Percentiles rank a stretch among this genome's conserved stretches.
These are phyloP conservation scores for Podaxis pistillaris DNA, from an alignment of 768 basidiomycete genomes.

Conservation along the genomic window DNA sequence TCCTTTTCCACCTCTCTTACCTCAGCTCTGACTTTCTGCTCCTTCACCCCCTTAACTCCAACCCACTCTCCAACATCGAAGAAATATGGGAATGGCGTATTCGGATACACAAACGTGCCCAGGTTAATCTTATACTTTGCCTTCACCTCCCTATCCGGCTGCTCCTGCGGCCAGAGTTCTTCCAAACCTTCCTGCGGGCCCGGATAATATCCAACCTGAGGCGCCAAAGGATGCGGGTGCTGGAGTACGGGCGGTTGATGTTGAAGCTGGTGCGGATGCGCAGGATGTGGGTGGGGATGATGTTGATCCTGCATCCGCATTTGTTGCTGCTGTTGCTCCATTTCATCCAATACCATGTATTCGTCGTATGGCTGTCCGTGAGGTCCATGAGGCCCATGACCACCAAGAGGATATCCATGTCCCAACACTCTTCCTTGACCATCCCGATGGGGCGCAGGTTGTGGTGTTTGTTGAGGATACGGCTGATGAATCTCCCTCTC, in stretches of 20 bases:
- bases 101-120: constrained; percentile 59
- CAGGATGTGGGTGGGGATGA: constrained; percentile 11
- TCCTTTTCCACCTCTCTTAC: constrained; percentile 19
- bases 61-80: constrained; percentile 34
- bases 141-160: constrained; percentile 17
- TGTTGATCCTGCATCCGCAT: constrained; percentile 14
- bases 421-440: constrained; percentile 17
- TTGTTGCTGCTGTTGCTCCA: constrained; percentile 15
- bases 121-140: constrained; percentile 38
- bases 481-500: constrained; percentile 15
- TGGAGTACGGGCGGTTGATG: constrained; percentile 8
- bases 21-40: constrained; percentile 20
- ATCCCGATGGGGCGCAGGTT: constrained; percentile 15
- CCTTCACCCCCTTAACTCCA: constrained; percentile 15
- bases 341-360: constrained; percentile 3
- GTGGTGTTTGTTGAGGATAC: constrained; percentile 12
- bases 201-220: constrained; percentile 10
- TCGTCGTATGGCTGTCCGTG: constrained; percentile 12
- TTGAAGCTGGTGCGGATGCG: constrained; percentile 13
- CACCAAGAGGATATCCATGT: constrained; percentile 15
- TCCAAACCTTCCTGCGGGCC: constrained; percentile 5
- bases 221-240: constrained; percentile 5
- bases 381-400: constrained; percentile 10
- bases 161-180: constrained; percentile 13
- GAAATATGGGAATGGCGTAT: constrained; percentile 57